Evolutionary conservation across 768 basidiomycete species (phyloP).

Genomic region (Tricholoma flavovirens): DNA sequence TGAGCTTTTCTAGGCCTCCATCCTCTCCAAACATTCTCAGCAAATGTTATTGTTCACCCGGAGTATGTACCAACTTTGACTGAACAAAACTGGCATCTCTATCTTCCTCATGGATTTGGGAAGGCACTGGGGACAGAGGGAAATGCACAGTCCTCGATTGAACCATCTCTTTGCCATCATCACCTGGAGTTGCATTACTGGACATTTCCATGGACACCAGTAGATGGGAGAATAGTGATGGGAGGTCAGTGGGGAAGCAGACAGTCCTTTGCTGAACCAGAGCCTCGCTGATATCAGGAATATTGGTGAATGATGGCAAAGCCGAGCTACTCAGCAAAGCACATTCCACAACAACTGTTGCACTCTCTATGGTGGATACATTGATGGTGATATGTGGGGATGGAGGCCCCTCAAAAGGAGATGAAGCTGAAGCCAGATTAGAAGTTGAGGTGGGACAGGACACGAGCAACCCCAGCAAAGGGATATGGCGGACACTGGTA

Average conservation of each 20-base stretch:
- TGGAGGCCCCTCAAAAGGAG: conserved; percentile 56
- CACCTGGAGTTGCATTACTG: background rate
- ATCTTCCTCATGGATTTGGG: background rate
- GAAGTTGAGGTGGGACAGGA: background rate
- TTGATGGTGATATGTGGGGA: conserved; percentile 70
- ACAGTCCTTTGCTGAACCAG: background rate
- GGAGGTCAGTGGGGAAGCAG: background rate
- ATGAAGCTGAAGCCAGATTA: conserved; percentile 25
- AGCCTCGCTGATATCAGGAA: background rate
- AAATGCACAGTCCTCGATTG: background rate
- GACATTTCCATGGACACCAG: background rate
- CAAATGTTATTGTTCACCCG: background rate
- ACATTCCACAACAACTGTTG: conserved; percentile 66
- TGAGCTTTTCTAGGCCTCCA: no score
- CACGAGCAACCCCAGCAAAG: background rate
- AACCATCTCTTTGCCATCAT: background rate
- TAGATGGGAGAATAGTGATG: background rate
- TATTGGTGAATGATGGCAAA: background rate
- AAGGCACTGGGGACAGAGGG: background rate
- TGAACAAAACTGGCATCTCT: background rate
- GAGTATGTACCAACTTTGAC: background rate
- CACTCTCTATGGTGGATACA: conserved; percentile 79
- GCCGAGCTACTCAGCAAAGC: background rate
- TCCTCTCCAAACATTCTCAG: no score
- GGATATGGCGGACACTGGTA: conserved; percentile 50